Conservation (phyloP, 2,329 filamentous ascomycete species). For the Penicillium occitanis region DNA sequence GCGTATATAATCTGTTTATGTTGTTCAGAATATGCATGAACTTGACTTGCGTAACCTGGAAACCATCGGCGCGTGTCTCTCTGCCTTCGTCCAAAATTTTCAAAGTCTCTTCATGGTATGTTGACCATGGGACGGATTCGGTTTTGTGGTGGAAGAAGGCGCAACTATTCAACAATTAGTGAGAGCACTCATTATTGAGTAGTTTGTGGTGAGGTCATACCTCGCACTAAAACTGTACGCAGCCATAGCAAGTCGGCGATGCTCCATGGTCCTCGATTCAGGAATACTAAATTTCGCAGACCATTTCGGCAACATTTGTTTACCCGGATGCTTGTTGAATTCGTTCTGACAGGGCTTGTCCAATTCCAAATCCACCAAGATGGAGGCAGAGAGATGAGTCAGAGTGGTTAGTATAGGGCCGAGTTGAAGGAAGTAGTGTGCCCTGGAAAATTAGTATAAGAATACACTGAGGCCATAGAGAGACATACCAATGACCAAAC, state of each 20-base stretch:
- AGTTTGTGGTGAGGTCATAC: conserved; percentile 29
- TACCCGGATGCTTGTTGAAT: conserved; percentile 5
- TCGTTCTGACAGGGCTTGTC: conserved; percentile 22
- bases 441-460: conserved; percentile 4
- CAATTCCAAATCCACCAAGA: conserved; percentile 24
- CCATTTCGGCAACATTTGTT: conserved; percentile 5
- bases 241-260: conserved; percentile 51
- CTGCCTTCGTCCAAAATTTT: conserved; percentile 46
- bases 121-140: conserved; percentile 58
- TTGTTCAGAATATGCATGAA: conserved; percentile 23
- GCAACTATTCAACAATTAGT: conserved; percentile 33
- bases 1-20: conserved; percentile 6
- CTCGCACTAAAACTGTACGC: conserved; percentile 48
- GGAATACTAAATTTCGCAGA: conserved; percentile 15
- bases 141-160: conserved; percentile 48
- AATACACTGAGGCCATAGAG: conserved; percentile 1
- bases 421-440: conserved; percentile 19
- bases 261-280: conserved; percentile 45
- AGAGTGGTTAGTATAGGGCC: conserved; percentile 23
- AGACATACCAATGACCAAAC: conserved; percentile 48
- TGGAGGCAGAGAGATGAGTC: conserved; percentile 23
- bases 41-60: conserved; percentile 40
- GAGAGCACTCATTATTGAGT: background rate
- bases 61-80: conserved; percentile 52
- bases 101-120: conserved; percentile 59